Percentiles rank a stretch among this genome's conserved stretches.
These are phyloP conservation scores for Flaveria sonorensis DNA, from an alignment of 129 eudicot genomes.

Conservation along the genomic window DNA sequence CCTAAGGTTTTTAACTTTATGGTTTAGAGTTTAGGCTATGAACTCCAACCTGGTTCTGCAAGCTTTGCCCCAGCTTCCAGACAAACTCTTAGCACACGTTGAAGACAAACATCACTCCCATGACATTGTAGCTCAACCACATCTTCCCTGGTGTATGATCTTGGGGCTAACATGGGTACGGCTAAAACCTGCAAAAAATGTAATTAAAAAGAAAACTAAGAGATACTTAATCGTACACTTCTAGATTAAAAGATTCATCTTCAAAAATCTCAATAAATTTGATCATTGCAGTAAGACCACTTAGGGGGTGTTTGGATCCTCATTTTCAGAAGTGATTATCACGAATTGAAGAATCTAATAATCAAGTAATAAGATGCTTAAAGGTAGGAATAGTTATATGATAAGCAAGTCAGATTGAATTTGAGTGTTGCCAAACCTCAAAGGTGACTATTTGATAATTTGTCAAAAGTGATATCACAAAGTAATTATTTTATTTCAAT, in stretches of 20 bases:
- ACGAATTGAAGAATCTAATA: background rate
- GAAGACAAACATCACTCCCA: conserved; percentile 87
- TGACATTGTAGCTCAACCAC: conserved; percentile 97
- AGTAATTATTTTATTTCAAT: too few species aligned
- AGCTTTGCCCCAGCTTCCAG: conserved; percentile 92
- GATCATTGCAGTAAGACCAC: background rate
- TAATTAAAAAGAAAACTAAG: background rate
- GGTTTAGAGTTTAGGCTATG: background rate
- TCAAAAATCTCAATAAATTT: background rate
- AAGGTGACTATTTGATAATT: background rate
- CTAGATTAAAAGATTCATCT: background rate
- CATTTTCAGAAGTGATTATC: background rate
- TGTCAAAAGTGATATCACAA: too few species aligned
- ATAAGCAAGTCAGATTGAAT: background rate
- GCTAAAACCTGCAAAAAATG: conserved; percentile 59
- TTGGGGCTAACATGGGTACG: conserved; percentile 91
- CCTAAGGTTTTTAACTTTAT: background rate
- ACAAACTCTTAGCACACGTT: conserved; percentile 88
- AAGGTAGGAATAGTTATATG: background rate
- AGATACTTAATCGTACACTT: background rate
- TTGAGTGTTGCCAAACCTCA: background rate
- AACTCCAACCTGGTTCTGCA: conserved; percentile 86
- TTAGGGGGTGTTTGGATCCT: background rate
- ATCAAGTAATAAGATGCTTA: background rate
- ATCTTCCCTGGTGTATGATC: conserved; percentile 96